These are phyloP conservation scores for Sporormia fimetaria DNA, from an alignment of 495 filamentous ascomycete species.

Conservation along the genomic window DNA sequence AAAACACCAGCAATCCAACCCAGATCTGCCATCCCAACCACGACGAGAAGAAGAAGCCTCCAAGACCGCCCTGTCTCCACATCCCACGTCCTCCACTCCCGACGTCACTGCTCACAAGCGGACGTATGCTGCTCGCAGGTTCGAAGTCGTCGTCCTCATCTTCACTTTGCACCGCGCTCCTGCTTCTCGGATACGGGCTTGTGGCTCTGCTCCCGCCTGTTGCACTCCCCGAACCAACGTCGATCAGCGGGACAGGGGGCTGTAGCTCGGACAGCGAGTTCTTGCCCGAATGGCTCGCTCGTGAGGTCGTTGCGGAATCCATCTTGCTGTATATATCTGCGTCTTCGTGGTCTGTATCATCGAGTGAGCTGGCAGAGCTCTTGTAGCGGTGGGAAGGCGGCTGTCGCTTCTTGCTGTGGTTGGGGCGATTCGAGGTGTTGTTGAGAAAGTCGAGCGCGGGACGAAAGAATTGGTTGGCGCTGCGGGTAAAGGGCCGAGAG, in stretches of 20 bases:
- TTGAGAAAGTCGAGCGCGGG: slow-evolving; percentile 36
- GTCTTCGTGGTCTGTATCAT: slow-evolving; percentile 22
- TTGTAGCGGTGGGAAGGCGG: slow-evolving; percentile 16
- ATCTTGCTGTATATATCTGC: slow-evolving; percentile 19
- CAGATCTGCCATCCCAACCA: slow-evolving; percentile 40
- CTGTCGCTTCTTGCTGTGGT: slow-evolving; percentile 11
- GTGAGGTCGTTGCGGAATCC: slow-evolving; percentile 8
- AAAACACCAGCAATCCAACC: slow-evolving; percentile 38
- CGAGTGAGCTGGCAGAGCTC: slow-evolving; percentile 13
- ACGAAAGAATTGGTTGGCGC: slow-evolving; percentile 25
- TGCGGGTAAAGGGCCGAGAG: slow-evolving; percentile 19
- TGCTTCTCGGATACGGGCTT: slow-evolving; percentile 32
- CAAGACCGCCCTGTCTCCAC: slow-evolving; percentile 35
- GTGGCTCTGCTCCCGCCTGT: slow-evolving; percentile 31
- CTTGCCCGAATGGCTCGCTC: slow-evolving; percentile 23
- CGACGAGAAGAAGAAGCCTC: slow-evolving; percentile 41
- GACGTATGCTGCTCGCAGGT: slow-evolving; percentile 16
- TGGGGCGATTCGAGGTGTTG: slow-evolving; percentile 9
- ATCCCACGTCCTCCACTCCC: slow-evolving; percentile 24
- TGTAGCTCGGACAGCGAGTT: slow-evolving; percentile 21
- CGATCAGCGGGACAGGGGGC: slow-evolving; percentile 32
- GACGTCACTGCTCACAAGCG: slow-evolving; percentile 21
- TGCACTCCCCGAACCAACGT: too few relatives aligned
- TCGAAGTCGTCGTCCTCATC: slow-evolving; percentile 33
- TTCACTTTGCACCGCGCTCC: slow-evolving; percentile 31